These are phyloP conservation scores for Talaromyces sp. DNA, from an alignment of 2,329 filamentous ascomycete genomes.

Conservation along the genomic window DNA sequence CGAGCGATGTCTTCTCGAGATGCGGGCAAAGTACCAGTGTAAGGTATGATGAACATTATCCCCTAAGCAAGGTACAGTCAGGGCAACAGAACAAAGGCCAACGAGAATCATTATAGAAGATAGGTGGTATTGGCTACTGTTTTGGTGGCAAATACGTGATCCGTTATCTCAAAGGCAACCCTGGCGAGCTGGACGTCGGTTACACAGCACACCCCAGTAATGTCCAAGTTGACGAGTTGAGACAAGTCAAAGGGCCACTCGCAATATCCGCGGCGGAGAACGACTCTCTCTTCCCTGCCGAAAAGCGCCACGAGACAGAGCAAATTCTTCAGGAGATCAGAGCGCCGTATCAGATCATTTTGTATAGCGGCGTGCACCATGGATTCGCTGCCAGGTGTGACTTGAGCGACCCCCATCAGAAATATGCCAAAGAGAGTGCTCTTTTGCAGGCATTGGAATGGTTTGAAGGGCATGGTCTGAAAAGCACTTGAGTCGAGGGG, in stretches of 20 bases:
- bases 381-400: slow-evolving; percentile 69
- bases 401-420: slow-evolving; percentile 49
- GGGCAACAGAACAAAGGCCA: no score
- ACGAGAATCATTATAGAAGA: background rate
- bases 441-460: slow-evolving; percentile 70
- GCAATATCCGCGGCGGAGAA: slow-evolving; percentile 10
- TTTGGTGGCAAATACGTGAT: slow-evolving; percentile 11
- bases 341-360: slow-evolving; percentile 65
- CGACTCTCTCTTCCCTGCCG: background rate
- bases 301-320: slow-evolving; percentile 35
- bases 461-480: slow-evolving; percentile 46
- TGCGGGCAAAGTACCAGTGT: no score
- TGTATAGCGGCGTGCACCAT: slow-evolving; percentile 65
- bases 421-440: slow-evolving; percentile 70
- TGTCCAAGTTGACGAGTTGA: background rate
- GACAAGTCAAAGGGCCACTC: slow-evolving; percentile 5
- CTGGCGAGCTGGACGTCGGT: slow-evolving; percentile 2
- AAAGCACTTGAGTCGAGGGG: no score
- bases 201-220: slow-evolving; percentile 1
- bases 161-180: background rate
- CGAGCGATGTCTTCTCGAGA: no score
- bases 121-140: slow-evolving; percentile 12
- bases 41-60: no score
- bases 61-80: no score
- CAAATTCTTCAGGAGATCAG: slow-evolving; percentile 52